Evolutionary conservation across 148 eudicot species (phyloP), one percentile per base, ranked within the genome.

Genomic region (Cornus florida): DNA sequence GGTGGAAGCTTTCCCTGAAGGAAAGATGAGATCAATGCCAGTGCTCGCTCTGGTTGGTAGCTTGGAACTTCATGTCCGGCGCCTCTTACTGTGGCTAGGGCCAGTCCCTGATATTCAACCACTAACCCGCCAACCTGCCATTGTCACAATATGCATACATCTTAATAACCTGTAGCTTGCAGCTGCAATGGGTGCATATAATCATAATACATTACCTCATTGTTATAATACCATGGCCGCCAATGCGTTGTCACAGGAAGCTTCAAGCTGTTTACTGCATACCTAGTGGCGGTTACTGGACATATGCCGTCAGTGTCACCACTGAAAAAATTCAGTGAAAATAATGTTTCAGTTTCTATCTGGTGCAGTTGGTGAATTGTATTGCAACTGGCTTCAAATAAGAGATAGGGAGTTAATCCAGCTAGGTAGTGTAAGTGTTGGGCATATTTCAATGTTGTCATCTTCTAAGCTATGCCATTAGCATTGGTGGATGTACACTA

Each of bases 41-140:
- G 17, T 16, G 80, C 86, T 69, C 86, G 24, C 33, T 59, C 72
- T 72, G 83, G 86, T 67, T 82, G 84, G 72, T 82, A 73, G 50
- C 78, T 77, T 41, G 84, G 84, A 78, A 82, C 81, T 12, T 0
- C 1, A 70, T 78, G 82, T 5, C 82, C 75, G 17, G 85, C 75
- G 48, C 85, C 82, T 69, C 78, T 53, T 32, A 79, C 72, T 20
- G 79, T 83, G 11, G 48, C 6, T 3, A 78, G 73, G 3, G 50
- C 48, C 68, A 75, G 6, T 19, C 72, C 82, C 28, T 59, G 8
- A 68, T 73, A 83, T 33, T 12, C 75, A 64, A 70, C 76, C 17
- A 78, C 81, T 13, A 73, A 78, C 11, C 84, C 80, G 20, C 79
- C 83, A 70, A 81, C 79, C 79, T 81, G 23, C 23, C 66, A 62